A percentile compares a stretch with the other conserved stretches of the same genome.
Evolutionary conservation across 495 filamentous ascomycete species (phyloP).

Genomic region (Annulohypoxylon bovei): DNA sequence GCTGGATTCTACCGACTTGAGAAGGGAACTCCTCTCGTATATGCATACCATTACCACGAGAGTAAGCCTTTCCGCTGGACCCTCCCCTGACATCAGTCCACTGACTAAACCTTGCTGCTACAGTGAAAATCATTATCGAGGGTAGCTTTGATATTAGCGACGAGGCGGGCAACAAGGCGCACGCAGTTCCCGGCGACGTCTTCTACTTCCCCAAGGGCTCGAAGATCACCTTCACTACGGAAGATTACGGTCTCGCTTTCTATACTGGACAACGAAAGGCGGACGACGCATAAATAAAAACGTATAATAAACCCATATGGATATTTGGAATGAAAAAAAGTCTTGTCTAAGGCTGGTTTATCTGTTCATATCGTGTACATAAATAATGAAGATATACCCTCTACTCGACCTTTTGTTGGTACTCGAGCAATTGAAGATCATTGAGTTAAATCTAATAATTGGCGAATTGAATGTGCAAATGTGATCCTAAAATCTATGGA

Average conservation of each 20-base stretch:
- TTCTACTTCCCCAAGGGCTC: conserved; percentile 81
- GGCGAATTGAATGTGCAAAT: conserved; percentile 12
- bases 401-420: background rate
- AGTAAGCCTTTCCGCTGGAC: conserved; percentile 51
- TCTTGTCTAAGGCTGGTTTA: background rate
- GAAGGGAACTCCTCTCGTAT: conserved; percentile 77
- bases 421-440: background rate
- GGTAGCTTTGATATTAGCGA: conserved; percentile 77
- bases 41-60: conserved; percentile 80
- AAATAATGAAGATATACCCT: conserved; percentile 12
- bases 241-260: conserved; percentile 76
- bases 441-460: background rate
- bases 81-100: background rate
- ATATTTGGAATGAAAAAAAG: background rate
- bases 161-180: conserved; percentile 74
- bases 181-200: conserved; percentile 75
- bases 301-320: background rate
- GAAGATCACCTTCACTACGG: conserved; percentile 78
- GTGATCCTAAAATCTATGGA: conserved; percentile 1
- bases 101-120: background rate
- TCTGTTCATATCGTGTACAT: background rate
- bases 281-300: conserved; percentile 22
- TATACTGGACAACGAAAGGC: conserved; percentile 59
- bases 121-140: conserved; percentile 77
- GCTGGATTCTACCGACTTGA: conserved; percentile 79